Evolutionary conservation across 371 early-diverging fungal species (phyloP).

Genomic region (Mortierella sp.): DNA sequence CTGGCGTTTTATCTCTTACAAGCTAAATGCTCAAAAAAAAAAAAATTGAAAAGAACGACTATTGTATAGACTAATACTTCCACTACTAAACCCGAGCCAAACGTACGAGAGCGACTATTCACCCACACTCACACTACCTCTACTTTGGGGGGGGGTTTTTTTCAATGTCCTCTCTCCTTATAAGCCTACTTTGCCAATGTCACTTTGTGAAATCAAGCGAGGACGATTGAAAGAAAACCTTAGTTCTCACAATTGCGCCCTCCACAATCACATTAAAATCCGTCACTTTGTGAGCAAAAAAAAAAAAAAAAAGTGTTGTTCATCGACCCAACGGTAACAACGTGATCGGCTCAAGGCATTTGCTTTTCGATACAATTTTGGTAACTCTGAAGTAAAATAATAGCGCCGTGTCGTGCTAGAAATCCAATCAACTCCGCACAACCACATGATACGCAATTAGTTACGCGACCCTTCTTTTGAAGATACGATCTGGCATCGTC

Average conservation of each 20-base stretch:
- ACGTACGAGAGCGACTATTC: too few relatives aligned
- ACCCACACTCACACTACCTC: background rate
- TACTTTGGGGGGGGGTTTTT: too few relatives aligned
- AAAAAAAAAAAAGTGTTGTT: background rate
- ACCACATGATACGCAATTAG: background rate
- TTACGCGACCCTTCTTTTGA: too few relatives aligned
- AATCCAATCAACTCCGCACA: background rate
- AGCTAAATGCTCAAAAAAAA: conserved; percentile 5
- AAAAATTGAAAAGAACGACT: background rate
- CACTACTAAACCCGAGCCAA: too few relatives aligned
- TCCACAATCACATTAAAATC: background rate
- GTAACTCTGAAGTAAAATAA: too few relatives aligned
- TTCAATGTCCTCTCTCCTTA: too few relatives aligned
- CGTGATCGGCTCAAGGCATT: too few relatives aligned
- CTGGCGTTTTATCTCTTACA: background rate
- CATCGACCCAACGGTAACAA: background rate
- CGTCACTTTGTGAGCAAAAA: conserved; percentile 1
- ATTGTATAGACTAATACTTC: too few relatives aligned
- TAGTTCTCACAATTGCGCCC: background rate
- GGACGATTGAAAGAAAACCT: background rate
- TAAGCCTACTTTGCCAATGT: background rate
- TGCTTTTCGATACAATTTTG: too few relatives aligned
- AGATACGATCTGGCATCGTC: too few relatives aligned
- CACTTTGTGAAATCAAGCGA: background rate
- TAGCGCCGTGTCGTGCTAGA: too few relatives aligned